Percentiles rank a stretch among this genome's conserved stretches.
These are phyloP conservation scores for Yamadazyma aaseri DNA, from an alignment of 1,139 yeast species.

Conservation along the genomic window DNA sequence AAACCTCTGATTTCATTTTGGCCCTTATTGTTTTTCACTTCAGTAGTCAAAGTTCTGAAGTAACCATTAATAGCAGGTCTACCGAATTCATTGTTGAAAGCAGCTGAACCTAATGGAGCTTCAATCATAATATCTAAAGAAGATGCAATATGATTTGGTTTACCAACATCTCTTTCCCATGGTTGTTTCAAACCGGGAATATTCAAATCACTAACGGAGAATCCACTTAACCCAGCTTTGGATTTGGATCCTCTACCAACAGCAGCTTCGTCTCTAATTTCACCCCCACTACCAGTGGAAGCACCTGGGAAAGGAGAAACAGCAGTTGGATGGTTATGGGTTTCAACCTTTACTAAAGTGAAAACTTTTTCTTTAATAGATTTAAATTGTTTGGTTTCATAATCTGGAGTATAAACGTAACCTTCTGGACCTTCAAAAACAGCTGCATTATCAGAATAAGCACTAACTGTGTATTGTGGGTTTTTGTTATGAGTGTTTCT, in stretches of 20 bases:
- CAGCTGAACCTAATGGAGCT: slow-evolving; percentile 97
- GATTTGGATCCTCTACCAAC: slow-evolving; percentile 98
- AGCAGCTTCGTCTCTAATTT: slow-evolving; percentile 99
- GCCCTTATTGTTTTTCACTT: slow-evolving; percentile 61
- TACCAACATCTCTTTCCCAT: slow-evolving; percentile 88
- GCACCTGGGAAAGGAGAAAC: slow-evolving; percentile 99
- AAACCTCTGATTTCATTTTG: slow-evolving; percentile 84
- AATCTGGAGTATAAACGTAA: slow-evolving; percentile 75
- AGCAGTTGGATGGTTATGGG: slow-evolving; percentile 99
- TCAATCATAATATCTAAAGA: slow-evolving; percentile 93
- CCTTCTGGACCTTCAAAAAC: slow-evolving; percentile 86
- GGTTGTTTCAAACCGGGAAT: slow-evolving; percentile 89
- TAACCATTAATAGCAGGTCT: slow-evolving; percentile 97
- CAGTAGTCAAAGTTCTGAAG: slow-evolving; percentile 90
- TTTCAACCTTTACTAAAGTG: slow-evolving; percentile 92
- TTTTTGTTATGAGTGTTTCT: slow-evolving; percentile 84
- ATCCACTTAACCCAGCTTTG: slow-evolving; percentile 95
- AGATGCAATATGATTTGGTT: slow-evolving; percentile 91
- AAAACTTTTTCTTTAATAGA: slow-evolving; percentile 78
- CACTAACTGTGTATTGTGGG: slow-evolving; percentile 85
- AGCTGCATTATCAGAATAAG: slow-evolving; percentile 99
- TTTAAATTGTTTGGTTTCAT: slow-evolving; percentile 68
- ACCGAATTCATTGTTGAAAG: slow-evolving; percentile 98
- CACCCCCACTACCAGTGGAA: slow-evolving; percentile 99
- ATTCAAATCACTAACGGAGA: slow-evolving; percentile 83